Percentiles rank a stretch among this genome's conserved stretches.
Evolutionary conservation across 352 stramenopile genomes (phyloP).

Genomic region (Globisporangium polare): DNA sequence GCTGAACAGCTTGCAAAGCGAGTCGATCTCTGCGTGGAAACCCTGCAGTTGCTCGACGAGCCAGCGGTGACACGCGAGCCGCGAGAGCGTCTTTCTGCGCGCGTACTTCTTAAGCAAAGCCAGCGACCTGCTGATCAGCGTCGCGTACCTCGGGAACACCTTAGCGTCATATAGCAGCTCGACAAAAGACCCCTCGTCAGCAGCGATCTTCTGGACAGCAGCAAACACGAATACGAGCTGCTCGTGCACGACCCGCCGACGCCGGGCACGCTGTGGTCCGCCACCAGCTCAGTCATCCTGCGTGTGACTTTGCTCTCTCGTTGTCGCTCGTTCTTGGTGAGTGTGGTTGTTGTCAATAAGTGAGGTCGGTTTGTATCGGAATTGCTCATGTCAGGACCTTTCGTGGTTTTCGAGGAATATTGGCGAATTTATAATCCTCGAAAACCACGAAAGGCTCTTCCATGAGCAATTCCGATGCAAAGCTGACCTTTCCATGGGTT

Average conservation of each 20-base stretch:
- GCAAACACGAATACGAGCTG: not conserved
- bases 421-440: too few relatives aligned
- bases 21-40: not conserved
- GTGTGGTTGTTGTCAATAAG: too few relatives aligned
- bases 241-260: not conserved
- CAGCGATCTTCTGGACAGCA: not conserved
- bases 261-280: not conserved
- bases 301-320: not conserved
- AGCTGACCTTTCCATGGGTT: too few relatives aligned
- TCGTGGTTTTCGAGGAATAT: too few relatives aligned
- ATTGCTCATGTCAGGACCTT: too few relatives aligned
- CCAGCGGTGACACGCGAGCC: not conserved
- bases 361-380: too few relatives aligned
- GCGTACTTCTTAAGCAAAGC: not conserved
- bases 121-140: not conserved
- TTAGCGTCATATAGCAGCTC: not conserved
- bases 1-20: not conserved
- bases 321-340: not conserved
- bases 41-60: not conserved
- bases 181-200: not conserved
- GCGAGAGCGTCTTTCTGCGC: not conserved
- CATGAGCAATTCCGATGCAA: too few relatives aligned
- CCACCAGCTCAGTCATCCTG: not conserved
- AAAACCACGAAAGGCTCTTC: too few relatives aligned
- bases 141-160: not conserved